Evolutionary conservation across 306 rosid species (phyloP), one percentile per base, ranked within the genome.

Genomic region (Trifolium dubium): DNA sequence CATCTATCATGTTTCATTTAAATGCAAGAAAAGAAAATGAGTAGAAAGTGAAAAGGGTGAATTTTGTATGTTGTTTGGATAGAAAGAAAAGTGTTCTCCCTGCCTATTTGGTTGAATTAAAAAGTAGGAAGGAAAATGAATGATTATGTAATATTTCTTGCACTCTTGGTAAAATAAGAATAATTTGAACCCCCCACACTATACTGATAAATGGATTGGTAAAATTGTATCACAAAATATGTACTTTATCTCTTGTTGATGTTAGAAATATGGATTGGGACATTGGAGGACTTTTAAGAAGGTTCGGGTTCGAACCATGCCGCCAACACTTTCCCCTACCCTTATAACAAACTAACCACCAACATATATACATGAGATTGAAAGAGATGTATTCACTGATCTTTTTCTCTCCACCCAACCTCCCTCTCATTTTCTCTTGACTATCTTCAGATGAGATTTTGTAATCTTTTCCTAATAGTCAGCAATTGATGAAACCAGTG

Each of bases 401-500:
- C 0, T 12, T 44, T 10, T 44, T 44, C 10, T 44, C 50, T 12
- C 5, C n/a, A 4, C 50, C 14, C 50, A 44, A 44, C 15, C 5
- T 43, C 49, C 51, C 51, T 46, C 15, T 41, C 5, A 12, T 46
- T 4, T 46, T 46, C 17, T 46, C 17, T 13, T 46, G n/a, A 12
- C 44, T 9, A 40, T 40, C 44, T 40, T 8, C 0, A 40, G 44
- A 40, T 46, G 17, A 13, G 51, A 46, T 46, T 13, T 4, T 13
- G 51, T 12, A 46, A 13, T 46, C 1, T 46, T 46, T 46, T 64
- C 55, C 17, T 15, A 49, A 30, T 35, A 53, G 35, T 70, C 35
- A 19, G 53, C 64, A 54, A 71, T 37, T 34, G 75, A 53, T 10
- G 49, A 53, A 70, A 70, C 44, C 35, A 34, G 39, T 12, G 23